phyloP scores from a whole-genome alignment of 345 rosid species.

The Trapa bicornis region DNA sequence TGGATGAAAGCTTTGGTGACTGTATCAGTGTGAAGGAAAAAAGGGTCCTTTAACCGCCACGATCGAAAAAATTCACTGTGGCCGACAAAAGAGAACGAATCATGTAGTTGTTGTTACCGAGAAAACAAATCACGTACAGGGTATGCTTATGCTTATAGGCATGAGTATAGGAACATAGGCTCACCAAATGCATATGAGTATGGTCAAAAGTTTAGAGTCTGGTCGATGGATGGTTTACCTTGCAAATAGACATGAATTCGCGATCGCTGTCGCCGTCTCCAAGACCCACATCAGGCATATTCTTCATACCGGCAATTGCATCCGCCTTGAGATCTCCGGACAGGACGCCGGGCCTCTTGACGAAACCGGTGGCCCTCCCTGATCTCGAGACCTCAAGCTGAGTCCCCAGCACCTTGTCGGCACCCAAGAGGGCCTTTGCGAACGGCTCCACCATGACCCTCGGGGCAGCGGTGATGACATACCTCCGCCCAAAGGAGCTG shows the following conservation, averaged over 20 bases:
- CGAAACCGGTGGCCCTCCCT: conserved; percentile 74
- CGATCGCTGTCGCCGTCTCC: conserved; percentile 68
- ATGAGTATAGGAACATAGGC: too few species aligned
- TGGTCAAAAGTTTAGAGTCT: too few species aligned
- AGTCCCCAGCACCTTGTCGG: conserved; percentile 73
- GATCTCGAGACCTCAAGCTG: conserved; percentile 58
- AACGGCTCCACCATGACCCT: conserved; percentile 88
- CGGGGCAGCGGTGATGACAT: conserved; percentile 67
- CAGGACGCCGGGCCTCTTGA: conserved; percentile 53
- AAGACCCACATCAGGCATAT: conserved; percentile 67
- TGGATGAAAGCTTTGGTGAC: too few species aligned
- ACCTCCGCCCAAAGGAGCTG: conserved; percentile 64
- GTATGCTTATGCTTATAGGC: too few species aligned
- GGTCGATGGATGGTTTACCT: conserved; percentile 26
- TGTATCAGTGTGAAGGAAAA: too few species aligned
- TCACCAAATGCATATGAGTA: too few species aligned
- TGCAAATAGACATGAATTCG: conserved; percentile 84
- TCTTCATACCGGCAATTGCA: conserved; percentile 52
- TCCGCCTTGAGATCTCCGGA: conserved; percentile 47
- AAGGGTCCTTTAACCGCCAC: too few species aligned
- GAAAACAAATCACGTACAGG: too few species aligned
- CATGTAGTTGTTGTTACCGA: too few species aligned
- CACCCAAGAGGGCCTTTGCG: conserved; percentile 53
- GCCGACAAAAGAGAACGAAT: too few species aligned
- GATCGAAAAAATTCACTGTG: too few species aligned